Percentiles rank a stretch among this genome's conserved stretches.
Evolutionary conservation across 2,329 filamentous ascomycete genomes (phyloP).

Genomic region (Biscogniauxia mediterranea): DNA sequence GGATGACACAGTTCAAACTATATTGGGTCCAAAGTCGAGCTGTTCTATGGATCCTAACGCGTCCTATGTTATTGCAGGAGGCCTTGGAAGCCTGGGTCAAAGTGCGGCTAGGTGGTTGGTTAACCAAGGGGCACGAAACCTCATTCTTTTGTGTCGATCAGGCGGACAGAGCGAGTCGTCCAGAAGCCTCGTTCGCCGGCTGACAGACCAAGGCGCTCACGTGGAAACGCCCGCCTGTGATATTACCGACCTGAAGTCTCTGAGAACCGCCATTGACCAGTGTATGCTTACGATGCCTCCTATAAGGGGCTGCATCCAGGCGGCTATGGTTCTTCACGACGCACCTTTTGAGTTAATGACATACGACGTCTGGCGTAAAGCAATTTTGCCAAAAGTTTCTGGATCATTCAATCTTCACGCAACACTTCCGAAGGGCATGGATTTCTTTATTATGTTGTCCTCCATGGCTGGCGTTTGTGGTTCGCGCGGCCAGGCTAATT

Average conservation of each 20-base stretch:
- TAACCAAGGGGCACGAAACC: slow-evolving; percentile 2
- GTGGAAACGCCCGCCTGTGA: slow-evolving; percentile 1
- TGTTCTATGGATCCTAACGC: too few relatives aligned
- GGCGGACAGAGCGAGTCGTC: not conserved
- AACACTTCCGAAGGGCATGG: slow-evolving; percentile 11
- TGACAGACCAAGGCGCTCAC: not conserved
- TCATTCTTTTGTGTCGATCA: slow-evolving; percentile 10
- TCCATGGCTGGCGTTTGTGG: slow-evolving; percentile 37
- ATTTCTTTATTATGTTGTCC: slow-evolving; percentile 41
- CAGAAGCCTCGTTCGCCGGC: not conserved
- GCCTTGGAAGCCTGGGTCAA: slow-evolving; percentile 3
- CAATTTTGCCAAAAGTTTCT: slow-evolving; percentile 5
- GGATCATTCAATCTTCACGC: slow-evolving; percentile 21
- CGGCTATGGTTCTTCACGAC: slow-evolving; percentile 9
- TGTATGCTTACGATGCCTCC: not conserved
- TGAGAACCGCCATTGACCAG: not conserved
- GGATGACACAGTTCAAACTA: too few relatives aligned
- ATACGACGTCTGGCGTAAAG: slow-evolving; percentile 2
- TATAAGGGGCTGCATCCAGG: slow-evolving; percentile 9
- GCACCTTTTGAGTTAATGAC: slow-evolving; percentile 2
- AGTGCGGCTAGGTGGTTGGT: slow-evolving; percentile 5
- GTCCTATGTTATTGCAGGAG: slow-evolving; percentile 1
- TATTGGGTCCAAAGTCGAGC: too few relatives aligned
- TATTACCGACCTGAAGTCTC: not conserved
- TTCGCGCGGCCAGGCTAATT: slow-evolving; percentile 36